Evolutionary conservation across 306 rosid genomes (phyloP).

Genomic region (Pyrus pyrifolia): DNA sequence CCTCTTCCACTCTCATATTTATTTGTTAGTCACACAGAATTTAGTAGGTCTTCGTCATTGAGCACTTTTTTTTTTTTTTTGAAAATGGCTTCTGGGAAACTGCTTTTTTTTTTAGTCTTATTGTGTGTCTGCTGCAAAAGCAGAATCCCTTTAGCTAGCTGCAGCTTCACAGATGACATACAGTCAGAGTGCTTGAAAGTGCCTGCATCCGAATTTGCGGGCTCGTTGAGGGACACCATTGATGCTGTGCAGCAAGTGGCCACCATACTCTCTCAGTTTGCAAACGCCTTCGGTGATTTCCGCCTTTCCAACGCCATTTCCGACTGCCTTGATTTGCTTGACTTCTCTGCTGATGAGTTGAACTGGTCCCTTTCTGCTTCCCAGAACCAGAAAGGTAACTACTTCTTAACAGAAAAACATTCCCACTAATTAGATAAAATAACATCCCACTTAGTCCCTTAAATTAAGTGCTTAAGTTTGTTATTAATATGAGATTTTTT

Average conservation of each 20-base stretch:
- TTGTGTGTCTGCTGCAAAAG: background rate
- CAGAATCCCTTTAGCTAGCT: background rate
- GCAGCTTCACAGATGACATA: background rate
- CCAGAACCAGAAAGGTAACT: slow-evolving; percentile 44
- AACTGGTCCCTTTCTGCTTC: slow-evolving; percentile 51
- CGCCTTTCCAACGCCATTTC: slow-evolving; percentile 57
- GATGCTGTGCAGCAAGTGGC: slow-evolving; percentile 18
- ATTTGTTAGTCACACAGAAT: background rate
- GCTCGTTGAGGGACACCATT: slow-evolving; percentile 28
- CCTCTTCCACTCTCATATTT: background rate
- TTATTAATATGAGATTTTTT: background rate
- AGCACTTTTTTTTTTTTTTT: background rate
- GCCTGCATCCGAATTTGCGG: slow-evolving; percentile 30
- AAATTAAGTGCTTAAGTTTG: background rate
- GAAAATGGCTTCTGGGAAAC: slow-evolving; percentile 13
- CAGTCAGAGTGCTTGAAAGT: slow-evolving; percentile 37
- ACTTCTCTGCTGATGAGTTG: slow-evolving; percentile 45
- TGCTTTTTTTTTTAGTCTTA: slow-evolving; percentile 7
- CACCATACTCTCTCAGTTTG: slow-evolving; percentile 45
- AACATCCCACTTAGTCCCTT: too few species aligned
- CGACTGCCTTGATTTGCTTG: slow-evolving; percentile 68
- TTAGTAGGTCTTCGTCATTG: background rate
- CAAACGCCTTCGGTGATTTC: slow-evolving; percentile 25
- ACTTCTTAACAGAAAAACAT: background rate
- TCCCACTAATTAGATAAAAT: background rate